These are phyloP conservation scores for Allium fistulosum DNA, from an alignment of 106 monocot species.

Conservation along the genomic window DNA sequence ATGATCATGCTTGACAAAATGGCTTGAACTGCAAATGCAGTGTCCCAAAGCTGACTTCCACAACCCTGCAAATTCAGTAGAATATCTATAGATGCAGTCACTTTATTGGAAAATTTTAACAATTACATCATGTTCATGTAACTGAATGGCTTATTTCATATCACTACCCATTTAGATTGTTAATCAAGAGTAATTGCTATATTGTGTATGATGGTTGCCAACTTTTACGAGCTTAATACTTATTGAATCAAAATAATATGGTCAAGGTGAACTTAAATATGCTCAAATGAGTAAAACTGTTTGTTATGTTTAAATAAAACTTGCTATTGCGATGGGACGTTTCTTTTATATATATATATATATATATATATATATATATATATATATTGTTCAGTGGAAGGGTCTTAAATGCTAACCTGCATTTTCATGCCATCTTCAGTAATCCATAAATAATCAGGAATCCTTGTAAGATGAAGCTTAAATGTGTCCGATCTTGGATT, in stretches of 20 bases:
- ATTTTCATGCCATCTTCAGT: slow-evolving; percentile 99
- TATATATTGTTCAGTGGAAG: not conserved
- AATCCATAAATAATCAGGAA: slow-evolving; percentile 81
- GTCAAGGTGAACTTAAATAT: too few relatives aligned
- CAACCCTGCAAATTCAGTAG: slow-evolving; percentile 4
- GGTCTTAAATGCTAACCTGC: slow-evolving; percentile 37
- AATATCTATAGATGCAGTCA: not conserved
- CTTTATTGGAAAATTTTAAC: not conserved
- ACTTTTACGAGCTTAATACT: too few relatives aligned
- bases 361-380: too few relatives aligned
- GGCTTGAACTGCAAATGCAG: slow-evolving; percentile 46
- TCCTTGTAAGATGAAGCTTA: slow-evolving; percentile 74
- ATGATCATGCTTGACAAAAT: slow-evolving; percentile 31
- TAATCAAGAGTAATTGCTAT: too few relatives aligned
- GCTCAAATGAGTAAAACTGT: too few relatives aligned
- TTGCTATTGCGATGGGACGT: too few relatives aligned
- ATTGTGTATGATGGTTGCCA: too few relatives aligned
- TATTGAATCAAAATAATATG: too few relatives aligned
- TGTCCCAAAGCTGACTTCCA: slow-evolving; percentile 57
- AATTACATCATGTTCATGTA: not conserved
- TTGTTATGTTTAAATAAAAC: too few relatives aligned
- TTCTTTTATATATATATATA: too few relatives aligned
- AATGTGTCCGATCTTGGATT: slow-evolving; percentile 85
- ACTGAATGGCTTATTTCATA: not conserved
- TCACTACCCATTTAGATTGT: too few relatives aligned